Conservation (phyloP, 805 yeast species). For the Torulaspora microellipsoides region DNA sequence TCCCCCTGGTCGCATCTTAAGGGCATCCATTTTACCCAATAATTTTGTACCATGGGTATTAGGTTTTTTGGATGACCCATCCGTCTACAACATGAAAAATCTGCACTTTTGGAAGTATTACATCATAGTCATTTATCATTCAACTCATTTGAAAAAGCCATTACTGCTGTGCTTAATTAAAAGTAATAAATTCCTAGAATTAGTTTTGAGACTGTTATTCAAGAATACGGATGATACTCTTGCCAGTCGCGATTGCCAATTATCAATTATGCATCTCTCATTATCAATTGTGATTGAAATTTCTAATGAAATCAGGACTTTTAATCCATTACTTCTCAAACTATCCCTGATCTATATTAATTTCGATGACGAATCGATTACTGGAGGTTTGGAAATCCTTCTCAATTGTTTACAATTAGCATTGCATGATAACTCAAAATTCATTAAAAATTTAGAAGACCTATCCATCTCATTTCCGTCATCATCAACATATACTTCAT, state of each 20-base stretch:
- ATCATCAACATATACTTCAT: constrained; percentile 1
- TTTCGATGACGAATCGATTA: constrained; percentile 16
- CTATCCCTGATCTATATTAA: constrained; percentile 7
- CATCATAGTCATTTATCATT: constrained; percentile 25
- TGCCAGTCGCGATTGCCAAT: constrained; percentile 4
- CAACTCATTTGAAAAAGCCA: constrained; percentile 19
- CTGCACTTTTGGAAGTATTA: constrained; percentile 31
- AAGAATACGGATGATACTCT: constrained; percentile 1
- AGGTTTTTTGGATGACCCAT: constrained; percentile 13
- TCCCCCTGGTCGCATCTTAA: neutral
- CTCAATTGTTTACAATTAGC: constrained; percentile 24
- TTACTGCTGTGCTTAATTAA: constrained; percentile 14
- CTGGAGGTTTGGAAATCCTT: constrained; percentile 21
- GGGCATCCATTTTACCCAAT: constrained; percentile 10
- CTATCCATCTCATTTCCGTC: constrained; percentile 12
- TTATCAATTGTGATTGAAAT: constrained; percentile 12
- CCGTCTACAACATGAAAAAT: constrained; percentile 11
- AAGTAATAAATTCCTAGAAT: constrained; percentile 13
- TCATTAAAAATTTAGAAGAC: constrained; percentile 10
- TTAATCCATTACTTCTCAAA: constrained; percentile 6
- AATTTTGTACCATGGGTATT: constrained; percentile 22
- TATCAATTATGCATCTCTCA: constrained; percentile 7
- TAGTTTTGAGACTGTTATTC: constrained; percentile 7
- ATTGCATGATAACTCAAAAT: constrained; percentile 13
- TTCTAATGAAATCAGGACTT: constrained; percentile 9